These are phyloP conservation scores for Aspergillus glaucus DNA, from an alignment of 2,329 filamentous ascomycete species.

Conservation along the genomic window DNA sequence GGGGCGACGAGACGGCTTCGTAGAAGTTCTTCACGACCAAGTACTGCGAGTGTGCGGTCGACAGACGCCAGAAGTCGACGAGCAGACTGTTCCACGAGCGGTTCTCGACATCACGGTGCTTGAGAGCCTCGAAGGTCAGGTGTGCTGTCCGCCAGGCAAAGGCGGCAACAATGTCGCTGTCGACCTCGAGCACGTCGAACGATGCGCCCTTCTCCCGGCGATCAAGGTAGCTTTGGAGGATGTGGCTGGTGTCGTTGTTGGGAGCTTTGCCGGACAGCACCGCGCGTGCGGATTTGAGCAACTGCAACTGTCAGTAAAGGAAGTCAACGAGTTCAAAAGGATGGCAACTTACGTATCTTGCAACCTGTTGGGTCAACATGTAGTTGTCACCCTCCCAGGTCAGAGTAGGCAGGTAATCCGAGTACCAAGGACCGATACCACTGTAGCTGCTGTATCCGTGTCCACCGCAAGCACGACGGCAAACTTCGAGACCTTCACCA, in stretches of 20 bases:
- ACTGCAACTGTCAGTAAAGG: slow-evolving; percentile 27
- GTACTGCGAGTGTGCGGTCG: slow-evolving; percentile 69
- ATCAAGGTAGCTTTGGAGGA: slow-evolving; percentile 59
- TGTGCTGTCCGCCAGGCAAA: slow-evolving; percentile 71
- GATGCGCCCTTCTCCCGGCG: slow-evolving; percentile 65
- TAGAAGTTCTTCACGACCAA: slow-evolving; percentile 77
- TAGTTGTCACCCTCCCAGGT: slow-evolving; percentile 78
- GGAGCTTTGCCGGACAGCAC: slow-evolving; percentile 60
- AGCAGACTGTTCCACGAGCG: slow-evolving; percentile 71
- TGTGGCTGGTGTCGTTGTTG: slow-evolving; percentile 61
- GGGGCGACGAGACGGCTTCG: slow-evolving; percentile 54
- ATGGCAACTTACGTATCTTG: slow-evolving; percentile 53
- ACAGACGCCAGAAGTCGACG: slow-evolving; percentile 71
- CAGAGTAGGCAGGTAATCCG: slow-evolving; percentile 65
- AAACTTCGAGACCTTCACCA: slow-evolving; percentile 68
- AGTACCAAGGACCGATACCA: slow-evolving; percentile 69
- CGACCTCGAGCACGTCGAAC: slow-evolving; percentile 65
- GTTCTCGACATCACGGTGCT: slow-evolving; percentile 68
- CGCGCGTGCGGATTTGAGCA: slow-evolving; percentile 67
- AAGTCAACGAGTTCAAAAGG: background rate
- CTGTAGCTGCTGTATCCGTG: slow-evolving; percentile 71
- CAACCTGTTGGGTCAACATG: slow-evolving; percentile 75
- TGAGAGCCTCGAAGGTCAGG: slow-evolving; percentile 68
- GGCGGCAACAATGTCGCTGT: slow-evolving; percentile 64
- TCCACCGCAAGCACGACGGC: slow-evolving; percentile 68